phyloP scores from a whole-genome alignment of 2,329 filamentous ascomycete species.

The Exophiala lecanii-corni region DNA sequence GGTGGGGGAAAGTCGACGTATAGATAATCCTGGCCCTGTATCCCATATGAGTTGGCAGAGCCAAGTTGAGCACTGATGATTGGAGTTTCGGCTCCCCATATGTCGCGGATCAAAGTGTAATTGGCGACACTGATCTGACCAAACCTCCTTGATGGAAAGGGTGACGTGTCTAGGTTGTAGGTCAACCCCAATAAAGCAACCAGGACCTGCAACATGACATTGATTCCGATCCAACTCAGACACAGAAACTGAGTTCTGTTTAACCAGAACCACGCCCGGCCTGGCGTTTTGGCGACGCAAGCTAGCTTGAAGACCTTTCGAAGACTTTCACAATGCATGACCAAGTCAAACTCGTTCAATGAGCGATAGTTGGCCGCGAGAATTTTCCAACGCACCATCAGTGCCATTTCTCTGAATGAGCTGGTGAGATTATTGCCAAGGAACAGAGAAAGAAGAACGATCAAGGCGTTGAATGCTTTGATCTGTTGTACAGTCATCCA shows the following conservation, averaged over 20 bases:
- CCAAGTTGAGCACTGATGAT: constrained; percentile 16
- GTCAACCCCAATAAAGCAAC: constrained; percentile 25
- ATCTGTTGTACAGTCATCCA: constrained; percentile 19
- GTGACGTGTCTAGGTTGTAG: constrained; percentile 23
- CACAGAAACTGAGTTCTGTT: constrained; percentile 24
- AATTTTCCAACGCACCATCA: constrained; percentile 25
- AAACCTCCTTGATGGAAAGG: constrained; percentile 69
- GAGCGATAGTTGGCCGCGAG: constrained; percentile 23
- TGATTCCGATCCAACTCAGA: constrained; percentile 19
- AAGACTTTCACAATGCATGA: constrained; percentile 25
- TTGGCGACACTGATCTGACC: constrained; percentile 92
- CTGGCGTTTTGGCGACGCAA: constrained; percentile 16
- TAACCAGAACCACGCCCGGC: constrained; percentile 14
- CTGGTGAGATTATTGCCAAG: constrained; percentile 22
- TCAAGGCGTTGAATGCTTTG: constrained; percentile 26
- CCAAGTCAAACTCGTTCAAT: constrained; percentile 25
- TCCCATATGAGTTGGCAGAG: constrained; percentile 21
- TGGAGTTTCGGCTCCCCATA: constrained; percentile 14
- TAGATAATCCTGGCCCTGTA: constrained; percentile 22
- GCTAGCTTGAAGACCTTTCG: constrained; percentile 23
- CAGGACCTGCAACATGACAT: constrained; percentile 20
- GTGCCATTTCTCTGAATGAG: constrained; percentile 22
- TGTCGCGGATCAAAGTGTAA: constrained; percentile 65
- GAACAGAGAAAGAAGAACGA: constrained; percentile 21
- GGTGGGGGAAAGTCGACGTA: constrained; percentile 12